A percentile compares a stretch with the other conserved stretches of the same genome.
Conservation (phyloP, 306 rosid species). For the Oxytropis ochrocephala region DNA sequence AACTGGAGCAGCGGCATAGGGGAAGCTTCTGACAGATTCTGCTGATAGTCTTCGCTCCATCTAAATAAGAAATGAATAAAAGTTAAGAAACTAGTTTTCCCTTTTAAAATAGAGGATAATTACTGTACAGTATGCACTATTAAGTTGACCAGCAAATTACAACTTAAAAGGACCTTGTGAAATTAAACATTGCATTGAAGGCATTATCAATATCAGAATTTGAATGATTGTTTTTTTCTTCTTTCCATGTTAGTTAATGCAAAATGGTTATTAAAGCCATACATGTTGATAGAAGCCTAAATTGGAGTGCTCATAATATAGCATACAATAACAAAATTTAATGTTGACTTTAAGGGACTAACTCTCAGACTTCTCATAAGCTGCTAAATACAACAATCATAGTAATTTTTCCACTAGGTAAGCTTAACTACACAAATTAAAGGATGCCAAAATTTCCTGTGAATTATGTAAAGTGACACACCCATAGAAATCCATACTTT, state of each 20-base stretch:
- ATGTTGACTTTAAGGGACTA: neutral
- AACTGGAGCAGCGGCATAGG: constrained; percentile 62
- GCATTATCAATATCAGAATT: neutral
- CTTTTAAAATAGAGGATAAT: neutral
- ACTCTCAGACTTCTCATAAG: neutral
- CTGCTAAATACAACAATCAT: too few relatives aligned
- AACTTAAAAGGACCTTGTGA: neutral
- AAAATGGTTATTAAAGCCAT: neutral
- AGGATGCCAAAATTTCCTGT: too few relatives aligned
- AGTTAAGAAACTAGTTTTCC: neutral
- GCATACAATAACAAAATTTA: neutral
- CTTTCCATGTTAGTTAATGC: neutral
- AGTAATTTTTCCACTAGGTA: too few relatives aligned
- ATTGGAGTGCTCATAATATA: neutral
- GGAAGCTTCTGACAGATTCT: constrained; percentile 53
- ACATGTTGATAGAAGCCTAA: neutral
- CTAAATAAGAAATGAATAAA: constrained; percentile 29
- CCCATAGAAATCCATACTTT: too few relatives aligned
- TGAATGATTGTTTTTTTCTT: neutral
- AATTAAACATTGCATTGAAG: neutral
- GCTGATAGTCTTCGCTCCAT: constrained; percentile 53
- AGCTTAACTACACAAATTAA: too few relatives aligned
- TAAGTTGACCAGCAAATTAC: neutral
- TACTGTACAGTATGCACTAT: neutral
- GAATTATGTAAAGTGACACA: too few relatives aligned